Evolutionary conservation across 2,329 filamentous ascomycete genomes (phyloP).

Genomic region (Nemania sp.): DNA sequence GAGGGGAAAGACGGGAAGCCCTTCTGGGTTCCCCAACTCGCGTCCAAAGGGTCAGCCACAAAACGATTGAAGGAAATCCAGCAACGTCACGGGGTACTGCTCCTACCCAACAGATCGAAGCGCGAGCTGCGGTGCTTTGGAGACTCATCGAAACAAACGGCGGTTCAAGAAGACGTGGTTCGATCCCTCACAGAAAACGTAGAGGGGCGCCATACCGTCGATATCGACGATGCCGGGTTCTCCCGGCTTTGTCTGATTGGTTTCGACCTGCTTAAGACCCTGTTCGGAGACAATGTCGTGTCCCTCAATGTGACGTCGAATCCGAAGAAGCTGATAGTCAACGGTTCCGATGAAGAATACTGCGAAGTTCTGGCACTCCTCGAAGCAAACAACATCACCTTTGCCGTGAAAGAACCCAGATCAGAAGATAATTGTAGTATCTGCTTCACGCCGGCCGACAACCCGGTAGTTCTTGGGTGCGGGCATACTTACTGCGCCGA

Average conservation of each 20-base stretch:
- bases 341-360: constrained; percentile 16
- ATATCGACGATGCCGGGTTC: constrained; percentile 13
- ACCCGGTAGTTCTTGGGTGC: constrained; percentile 18
- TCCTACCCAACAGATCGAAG: constrained; percentile 18
- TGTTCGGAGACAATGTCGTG: constrained; percentile 5
- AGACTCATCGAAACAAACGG: background rate
- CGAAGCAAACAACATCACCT: constrained; percentile 1
- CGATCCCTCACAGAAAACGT: constrained; percentile 1
- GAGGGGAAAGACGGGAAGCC: constrained; percentile 2
- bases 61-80: constrained; percentile 18
- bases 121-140: constrained; percentile 21
- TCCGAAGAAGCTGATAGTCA: constrained; percentile 19
- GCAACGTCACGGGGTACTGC: constrained; percentile 6
- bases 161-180: constrained; percentile 14
- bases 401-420: constrained; percentile 4
- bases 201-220: constrained; percentile 1
- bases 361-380: constrained; percentile 15
- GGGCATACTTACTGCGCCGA: constrained; percentile 21
- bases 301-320: constrained; percentile 15
- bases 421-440: constrained; percentile 16
- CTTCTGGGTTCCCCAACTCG: constrained; percentile 20
- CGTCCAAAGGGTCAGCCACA: constrained; percentile 8
- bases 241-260: constrained; percentile 11
- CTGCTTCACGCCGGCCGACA: constrained; percentile 12
- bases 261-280: background rate